A percentile compares a stretch with the other conserved stretches of the same genome.
Conservation (phyloP, 352 stramenopile species). For the Globisporangium rhizosaccharum region DNA sequence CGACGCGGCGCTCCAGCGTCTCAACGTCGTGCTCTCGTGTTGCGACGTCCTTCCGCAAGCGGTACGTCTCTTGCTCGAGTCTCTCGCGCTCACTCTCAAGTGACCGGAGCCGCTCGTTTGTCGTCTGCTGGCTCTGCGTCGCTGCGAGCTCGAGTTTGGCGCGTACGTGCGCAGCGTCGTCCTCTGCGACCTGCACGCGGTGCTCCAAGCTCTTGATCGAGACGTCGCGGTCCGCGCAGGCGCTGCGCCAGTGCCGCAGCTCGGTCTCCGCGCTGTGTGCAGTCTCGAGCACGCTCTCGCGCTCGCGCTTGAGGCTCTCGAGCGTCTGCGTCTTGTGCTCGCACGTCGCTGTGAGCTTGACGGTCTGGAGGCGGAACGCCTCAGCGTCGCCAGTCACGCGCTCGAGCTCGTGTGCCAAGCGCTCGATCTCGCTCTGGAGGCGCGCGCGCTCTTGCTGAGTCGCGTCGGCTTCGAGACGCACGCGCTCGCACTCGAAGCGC, state of each 20-base stretch:
- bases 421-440: conserved; percentile 47
- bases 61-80: conserved; percentile 52
- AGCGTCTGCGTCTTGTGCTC: conserved; percentile 53
- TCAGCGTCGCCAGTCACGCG: conserved; percentile 35
- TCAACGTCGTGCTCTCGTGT: conserved; percentile 46
- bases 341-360: conserved; percentile 42
- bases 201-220: conserved; percentile 35
- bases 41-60: conserved; percentile 39
- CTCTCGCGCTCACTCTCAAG: conserved; percentile 47
- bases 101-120: conserved; percentile 47
- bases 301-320: conserved; percentile 38
- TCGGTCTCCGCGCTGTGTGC: conserved; percentile 45
- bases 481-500: conserved; percentile 51
- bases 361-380: conserved; percentile 42
- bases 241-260: conserved; percentile 33
- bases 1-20: conserved; percentile 37
- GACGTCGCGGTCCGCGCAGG: conserved; percentile 35
- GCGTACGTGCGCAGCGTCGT: conserved; percentile 32
- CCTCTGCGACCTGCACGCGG: conserved; percentile 34
- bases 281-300: conserved; percentile 32
- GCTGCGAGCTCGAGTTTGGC: conserved; percentile 35
- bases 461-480: conserved; percentile 39
- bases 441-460: conserved; percentile 40
- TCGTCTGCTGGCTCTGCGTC: conserved; percentile 34
- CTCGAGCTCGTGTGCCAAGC: conserved; percentile 41